Evolutionary conservation across 495 filamentous ascomycete species (phyloP).

Genomic region (Penicillium ochrochloron): DNA sequence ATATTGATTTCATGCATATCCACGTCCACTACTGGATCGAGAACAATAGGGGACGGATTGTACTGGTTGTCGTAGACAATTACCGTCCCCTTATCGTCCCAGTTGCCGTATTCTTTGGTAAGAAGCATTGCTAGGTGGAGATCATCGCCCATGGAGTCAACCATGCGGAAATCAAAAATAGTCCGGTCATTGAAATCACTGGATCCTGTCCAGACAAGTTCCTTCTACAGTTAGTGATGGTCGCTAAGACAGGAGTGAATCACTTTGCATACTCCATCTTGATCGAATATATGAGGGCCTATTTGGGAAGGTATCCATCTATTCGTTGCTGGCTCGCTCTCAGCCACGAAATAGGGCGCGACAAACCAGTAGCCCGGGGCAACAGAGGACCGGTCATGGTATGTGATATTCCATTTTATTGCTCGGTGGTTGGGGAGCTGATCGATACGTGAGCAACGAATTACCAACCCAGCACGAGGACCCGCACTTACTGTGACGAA

Average conservation of each 20-base stretch:
- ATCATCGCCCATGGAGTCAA: slow-evolving; percentile 33
- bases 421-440: slow-evolving; percentile 37
- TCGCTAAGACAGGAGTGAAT: not conserved
- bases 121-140: slow-evolving; percentile 48
- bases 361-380: slow-evolving; percentile 43
- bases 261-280: slow-evolving; percentile 35
- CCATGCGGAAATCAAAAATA: slow-evolving; percentile 40
- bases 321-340: slow-evolving; percentile 24
- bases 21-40: slow-evolving; percentile 32
- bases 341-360: slow-evolving; percentile 33
- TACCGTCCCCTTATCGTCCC: slow-evolving; percentile 22
- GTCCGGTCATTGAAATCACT: slow-evolving; percentile 34
- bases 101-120: slow-evolving; percentile 23
- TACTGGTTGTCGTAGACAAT: slow-evolving; percentile 37
- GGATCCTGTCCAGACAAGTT: slow-evolving; percentile 39
- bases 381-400: slow-evolving; percentile 30
- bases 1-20: slow-evolving; percentile 53
- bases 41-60: slow-evolving; percentile 36
- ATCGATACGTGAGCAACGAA: not conserved
- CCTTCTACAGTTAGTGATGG: slow-evolving; percentile 22
- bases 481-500: not conserved
- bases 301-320: slow-evolving; percentile 37
- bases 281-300: slow-evolving; percentile 46
- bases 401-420: slow-evolving; percentile 34
- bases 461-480: not conserved